A percentile compares a stretch with the other conserved stretches of the same genome.
Conservation (phyloP, 805 yeast species). For the Nakazawaea anatomiae region DNA sequence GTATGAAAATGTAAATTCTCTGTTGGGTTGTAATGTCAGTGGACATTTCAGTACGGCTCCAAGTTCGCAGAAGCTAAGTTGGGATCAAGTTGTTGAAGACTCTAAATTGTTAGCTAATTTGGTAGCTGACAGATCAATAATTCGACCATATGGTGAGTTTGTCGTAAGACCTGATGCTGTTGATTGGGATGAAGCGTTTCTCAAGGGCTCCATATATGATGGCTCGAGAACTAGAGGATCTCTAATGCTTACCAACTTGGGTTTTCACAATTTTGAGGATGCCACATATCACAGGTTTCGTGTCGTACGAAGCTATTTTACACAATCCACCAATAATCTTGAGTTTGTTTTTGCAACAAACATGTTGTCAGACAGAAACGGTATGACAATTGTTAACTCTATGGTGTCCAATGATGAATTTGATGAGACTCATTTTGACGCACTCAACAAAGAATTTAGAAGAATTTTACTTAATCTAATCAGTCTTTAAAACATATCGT, state of each 20-base stretch:
- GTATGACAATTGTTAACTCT: conserved; percentile 6
- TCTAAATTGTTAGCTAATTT: not conserved
- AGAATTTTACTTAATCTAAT: not conserved
- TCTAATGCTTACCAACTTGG: conserved; percentile 7
- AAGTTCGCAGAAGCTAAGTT: not conserved
- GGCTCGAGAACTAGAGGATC: not conserved
- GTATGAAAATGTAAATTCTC: not conserved
- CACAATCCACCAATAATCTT: conserved; percentile 1
- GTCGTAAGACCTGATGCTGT: not conserved
- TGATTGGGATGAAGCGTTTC: not conserved
- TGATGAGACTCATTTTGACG: not conserved
- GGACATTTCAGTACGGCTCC: not conserved
- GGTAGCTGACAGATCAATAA: not conserved
- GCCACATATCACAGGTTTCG: not conserved
- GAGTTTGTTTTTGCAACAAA: conserved; percentile 1
- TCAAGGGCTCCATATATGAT: not conserved
- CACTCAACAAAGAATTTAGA: not conserved
- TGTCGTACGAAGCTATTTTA: not conserved
- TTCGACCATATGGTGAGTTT: not conserved
- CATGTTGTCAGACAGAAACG: not conserved
- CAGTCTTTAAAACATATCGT: not conserved
- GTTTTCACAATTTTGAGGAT: not conserved
- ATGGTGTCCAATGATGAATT: conserved; percentile 5
- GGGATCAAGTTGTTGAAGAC: not conserved
- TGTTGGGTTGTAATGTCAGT: conserved; percentile 3